Evolutionary conservation across 805 yeast genomes (phyloP).

Genomic region (Metschnikowia continentalis): DNA sequence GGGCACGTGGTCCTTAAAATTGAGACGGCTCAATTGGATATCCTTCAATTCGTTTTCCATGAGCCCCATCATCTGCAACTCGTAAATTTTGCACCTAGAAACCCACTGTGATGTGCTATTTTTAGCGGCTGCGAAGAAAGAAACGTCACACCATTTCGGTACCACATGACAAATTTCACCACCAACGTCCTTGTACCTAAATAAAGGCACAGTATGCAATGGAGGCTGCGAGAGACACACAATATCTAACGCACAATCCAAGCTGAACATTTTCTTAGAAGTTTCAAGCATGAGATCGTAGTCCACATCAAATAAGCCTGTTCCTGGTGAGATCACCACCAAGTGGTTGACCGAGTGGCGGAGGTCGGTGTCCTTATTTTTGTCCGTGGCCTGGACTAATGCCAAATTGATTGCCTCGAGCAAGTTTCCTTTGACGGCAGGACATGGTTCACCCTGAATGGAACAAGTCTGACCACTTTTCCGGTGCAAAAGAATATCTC

Average conservation of each 20-base stretch:
- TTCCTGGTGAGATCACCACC: conserved; percentile 83
- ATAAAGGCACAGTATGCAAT: conserved; percentile 84
- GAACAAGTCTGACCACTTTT: conserved; percentile 31
- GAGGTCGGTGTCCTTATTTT: conserved; percentile 79
- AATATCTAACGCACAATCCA: conserved; percentile 85
- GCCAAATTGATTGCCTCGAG: conserved; percentile 86
- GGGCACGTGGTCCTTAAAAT: conserved; percentile 31
- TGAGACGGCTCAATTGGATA: conserved; percentile 60
- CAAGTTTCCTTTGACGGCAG: conserved; percentile 85
- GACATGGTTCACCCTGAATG: conserved; percentile 54
- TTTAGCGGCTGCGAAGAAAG: conserved; percentile 72
- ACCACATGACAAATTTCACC: conserved; percentile 63
- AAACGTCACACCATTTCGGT: conserved; percentile 94
- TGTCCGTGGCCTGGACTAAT: conserved; percentile 67
- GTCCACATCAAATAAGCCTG: conserved; percentile 91
- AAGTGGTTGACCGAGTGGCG: conserved; percentile 91
- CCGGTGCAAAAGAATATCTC: conserved; percentile 58
- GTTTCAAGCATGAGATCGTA: conserved; percentile 70
- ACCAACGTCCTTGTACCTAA: conserved; percentile 56
- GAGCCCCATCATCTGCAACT: conserved; percentile 96
- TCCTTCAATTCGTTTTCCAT: conserved; percentile 85
- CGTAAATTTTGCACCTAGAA: conserved; percentile 93
- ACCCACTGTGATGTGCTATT: conserved; percentile 60
- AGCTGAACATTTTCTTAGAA: conserved; percentile 65
- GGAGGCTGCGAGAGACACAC: conserved; percentile 90